phyloP scores from a whole-genome alignment of 768 basidiomycete species.

The Nidularia pulvinata region DNA sequence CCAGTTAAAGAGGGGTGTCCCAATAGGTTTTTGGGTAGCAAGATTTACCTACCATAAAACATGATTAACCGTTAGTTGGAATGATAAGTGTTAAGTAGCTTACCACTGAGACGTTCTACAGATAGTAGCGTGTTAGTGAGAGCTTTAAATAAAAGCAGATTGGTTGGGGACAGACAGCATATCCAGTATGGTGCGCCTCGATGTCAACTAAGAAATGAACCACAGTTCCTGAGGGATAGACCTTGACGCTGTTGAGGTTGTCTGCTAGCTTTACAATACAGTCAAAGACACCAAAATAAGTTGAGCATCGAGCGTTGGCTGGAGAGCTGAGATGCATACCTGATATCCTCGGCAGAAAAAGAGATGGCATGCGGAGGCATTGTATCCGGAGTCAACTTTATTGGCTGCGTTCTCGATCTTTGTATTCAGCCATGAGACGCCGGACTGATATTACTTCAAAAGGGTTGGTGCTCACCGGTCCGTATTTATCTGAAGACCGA shows the following conservation, averaged over 20 bases:
- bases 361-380: constrained; percentile 27
- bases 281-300: background rate
- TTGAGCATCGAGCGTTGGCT: too few relatives aligned
- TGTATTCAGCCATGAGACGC: background rate
- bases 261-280: constrained; percentile 19
- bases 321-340: constrained; percentile 6
- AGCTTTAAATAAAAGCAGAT: background rate
- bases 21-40: constrained; percentile 20
- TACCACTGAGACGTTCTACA: constrained; percentile 29
- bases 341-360: constrained; percentile 30
- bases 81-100: background rate
- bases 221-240: constrained; percentile 21
- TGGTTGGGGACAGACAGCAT: constrained; percentile 17
- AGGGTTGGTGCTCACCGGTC: constrained; percentile 18
- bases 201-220: constrained; percentile 28
- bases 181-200: constrained; percentile 29
- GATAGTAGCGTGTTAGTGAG: background rate
- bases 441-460: background rate
- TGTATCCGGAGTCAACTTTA: constrained; percentile 22
- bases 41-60: constrained; percentile 20
- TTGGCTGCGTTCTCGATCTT: constrained; percentile 29
- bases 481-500: constrained; percentile 16
- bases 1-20: constrained; percentile 25
- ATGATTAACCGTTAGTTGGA: background rate
- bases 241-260: constrained; percentile 22